Evolutionary conservation across 75 land plant genomes (phyloP).

Genomic region (Chamaecyparis obtusa): DNA sequence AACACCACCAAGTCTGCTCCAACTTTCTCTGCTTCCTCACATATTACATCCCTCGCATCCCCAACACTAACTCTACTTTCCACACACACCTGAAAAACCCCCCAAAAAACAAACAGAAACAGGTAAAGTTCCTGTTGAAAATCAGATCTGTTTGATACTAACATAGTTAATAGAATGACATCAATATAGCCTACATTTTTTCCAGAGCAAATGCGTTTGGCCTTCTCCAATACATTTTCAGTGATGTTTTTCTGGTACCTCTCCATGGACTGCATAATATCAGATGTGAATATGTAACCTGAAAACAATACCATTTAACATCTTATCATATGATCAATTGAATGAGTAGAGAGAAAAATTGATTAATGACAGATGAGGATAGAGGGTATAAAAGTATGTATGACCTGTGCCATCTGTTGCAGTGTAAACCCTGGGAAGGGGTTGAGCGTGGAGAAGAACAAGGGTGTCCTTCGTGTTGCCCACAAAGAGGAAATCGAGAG

Average conservation of each 20-base stretch:
- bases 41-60: conserved; percentile 24
- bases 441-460: conserved; percentile 56
- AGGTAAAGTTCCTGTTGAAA: not conserved
- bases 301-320: not conserved
- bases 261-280: conserved; percentile 39
- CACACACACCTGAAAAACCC: conserved; percentile 11
- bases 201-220: conserved; percentile 34
- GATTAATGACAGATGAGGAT: no score
- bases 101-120: no score
- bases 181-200: not conserved
- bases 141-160: not conserved
- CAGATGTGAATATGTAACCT: conserved; percentile 47
- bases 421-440: conserved; percentile 32
- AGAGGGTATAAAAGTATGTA: not conserved
- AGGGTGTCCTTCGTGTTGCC: conserved; percentile 19
- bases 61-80: conserved; percentile 16
- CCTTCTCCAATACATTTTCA: conserved; percentile 52
- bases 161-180: not conserved
- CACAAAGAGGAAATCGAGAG: conserved; percentile 24
- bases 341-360: no score
- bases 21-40: conserved; percentile 25
- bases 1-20: conserved; percentile 5
- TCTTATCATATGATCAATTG: no score
- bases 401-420: conserved; percentile 61
- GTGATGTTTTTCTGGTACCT: conserved; percentile 29